These are phyloP conservation scores for Crithidia brevicula DNA, from an alignment of 208 protist genomes.

Conservation along the genomic window DNA sequence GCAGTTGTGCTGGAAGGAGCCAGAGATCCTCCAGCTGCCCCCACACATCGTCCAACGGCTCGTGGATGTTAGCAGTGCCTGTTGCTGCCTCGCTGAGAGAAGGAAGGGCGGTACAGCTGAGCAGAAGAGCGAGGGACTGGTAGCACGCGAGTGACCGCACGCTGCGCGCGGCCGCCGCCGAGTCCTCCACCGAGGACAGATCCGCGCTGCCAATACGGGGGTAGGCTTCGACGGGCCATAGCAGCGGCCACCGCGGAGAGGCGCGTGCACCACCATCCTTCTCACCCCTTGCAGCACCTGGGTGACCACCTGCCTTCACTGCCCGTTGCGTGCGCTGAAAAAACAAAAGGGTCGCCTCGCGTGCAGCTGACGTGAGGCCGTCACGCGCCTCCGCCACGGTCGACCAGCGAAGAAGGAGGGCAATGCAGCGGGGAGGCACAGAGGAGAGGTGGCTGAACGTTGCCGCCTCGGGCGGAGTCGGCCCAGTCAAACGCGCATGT, in stretches of 20 bases:
- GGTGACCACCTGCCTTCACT: too few relatives aligned
- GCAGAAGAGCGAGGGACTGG: slow-evolving; percentile 28
- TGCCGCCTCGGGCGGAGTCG: too few relatives aligned
- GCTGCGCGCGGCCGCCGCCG: background rate
- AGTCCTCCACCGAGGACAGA: slow-evolving; percentile 16
- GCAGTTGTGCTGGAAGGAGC: slow-evolving; percentile 17
- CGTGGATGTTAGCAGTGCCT: background rate
- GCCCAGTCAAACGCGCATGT: background rate
- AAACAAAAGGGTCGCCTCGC: slow-evolving; percentile 3
- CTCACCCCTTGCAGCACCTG: too few relatives aligned
- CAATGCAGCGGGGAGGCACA: slow-evolving; percentile 12
- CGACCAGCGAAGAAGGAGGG: slow-evolving; percentile 56
- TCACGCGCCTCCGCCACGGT: slow-evolving; percentile 32
- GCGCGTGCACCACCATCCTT: background rate
- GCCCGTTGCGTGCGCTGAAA: background rate
- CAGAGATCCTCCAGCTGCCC: slow-evolving; percentile 26
- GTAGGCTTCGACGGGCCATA: slow-evolving; percentile 29
- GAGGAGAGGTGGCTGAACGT: slow-evolving; percentile 3
- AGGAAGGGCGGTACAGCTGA: slow-evolving; percentile 16
- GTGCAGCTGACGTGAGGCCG: slow-evolving; percentile 38
- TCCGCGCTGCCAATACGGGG: slow-evolving; percentile 6
- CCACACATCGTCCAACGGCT: slow-evolving; percentile 16
- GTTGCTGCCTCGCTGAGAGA: background rate
- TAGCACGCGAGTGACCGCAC: slow-evolving; percentile 27
- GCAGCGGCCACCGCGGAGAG: slow-evolving; percentile 12